Conservation (phyloP, 2,329 filamentous ascomycete genomes). For the Incumbomyces delicatus region DNA sequence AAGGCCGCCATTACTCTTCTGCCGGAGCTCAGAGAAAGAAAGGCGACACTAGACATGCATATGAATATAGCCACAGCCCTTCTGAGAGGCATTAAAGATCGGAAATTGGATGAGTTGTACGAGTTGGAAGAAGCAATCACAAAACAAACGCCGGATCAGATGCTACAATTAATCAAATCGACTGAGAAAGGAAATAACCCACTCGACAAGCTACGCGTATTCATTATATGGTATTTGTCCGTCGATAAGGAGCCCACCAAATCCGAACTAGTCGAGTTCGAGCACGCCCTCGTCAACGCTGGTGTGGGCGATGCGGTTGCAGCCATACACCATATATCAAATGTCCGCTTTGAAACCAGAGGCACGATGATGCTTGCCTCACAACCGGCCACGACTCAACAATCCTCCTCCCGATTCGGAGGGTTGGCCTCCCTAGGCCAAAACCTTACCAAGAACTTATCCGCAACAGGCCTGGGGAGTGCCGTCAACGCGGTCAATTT, state of each 20-base stretch:
- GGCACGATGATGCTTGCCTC: conserved; percentile 90
- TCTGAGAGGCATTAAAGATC: conserved; percentile 77
- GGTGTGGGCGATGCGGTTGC: conserved; percentile 59
- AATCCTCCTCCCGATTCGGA: conserved; percentile 60
- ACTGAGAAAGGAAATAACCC: conserved; percentile 72
- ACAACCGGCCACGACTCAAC: conserved; percentile 37
- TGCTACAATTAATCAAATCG: conserved; percentile 78
- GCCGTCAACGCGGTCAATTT: conserved; percentile 59
- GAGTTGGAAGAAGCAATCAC: conserved; percentile 87
- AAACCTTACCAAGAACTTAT: conserved; percentile 84
- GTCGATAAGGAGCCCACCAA: conserved; percentile 81
- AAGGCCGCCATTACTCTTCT: conserved; percentile 91
- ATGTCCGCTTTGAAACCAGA: conserved; percentile 85
- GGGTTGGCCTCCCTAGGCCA: conserved; percentile 88
- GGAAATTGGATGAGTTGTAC: conserved; percentile 92
- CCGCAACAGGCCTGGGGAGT: conserved; percentile 73
- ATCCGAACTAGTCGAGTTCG: conserved; percentile 74
- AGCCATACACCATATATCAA: conserved; percentile 74
- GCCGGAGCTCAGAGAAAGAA: conserved; percentile 84
- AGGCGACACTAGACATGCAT: conserved; percentile 91
- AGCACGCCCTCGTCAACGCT: conserved; percentile 66
- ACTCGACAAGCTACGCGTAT: conserved; percentile 80
- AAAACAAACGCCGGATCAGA: conserved; percentile 82
- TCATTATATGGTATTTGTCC: conserved; percentile 95
- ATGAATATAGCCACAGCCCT: conserved; percentile 91